Base-by-base conservation (phyloP, 2,329 filamentous ascomycete genomes). In the Xylariaceae sp. region DNA sequence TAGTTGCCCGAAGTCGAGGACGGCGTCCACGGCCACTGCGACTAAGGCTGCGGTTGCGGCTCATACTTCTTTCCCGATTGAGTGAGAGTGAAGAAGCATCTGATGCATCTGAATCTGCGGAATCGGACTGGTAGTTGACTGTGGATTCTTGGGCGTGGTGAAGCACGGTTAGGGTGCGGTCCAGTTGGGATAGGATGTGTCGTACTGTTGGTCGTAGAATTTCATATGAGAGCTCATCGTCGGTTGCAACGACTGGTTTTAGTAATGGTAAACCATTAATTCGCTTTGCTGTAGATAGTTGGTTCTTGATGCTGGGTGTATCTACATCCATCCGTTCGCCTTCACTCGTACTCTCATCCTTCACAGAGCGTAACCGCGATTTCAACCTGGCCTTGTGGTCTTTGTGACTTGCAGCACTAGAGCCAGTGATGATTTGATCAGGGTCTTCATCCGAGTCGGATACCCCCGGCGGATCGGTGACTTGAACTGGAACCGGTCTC, bases 131-230 rank as follows among this genome's bases (percentile, higher is more conserved):
- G 17, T 56, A 56, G 16, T 53, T 46, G 36, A 67, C 52, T 41
- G 76, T 77, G 3, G 80, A 75, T 35, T 78, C 68, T 29, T 84
- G 77, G 1, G 79, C 74, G 47, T 83, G 79, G 60, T 91, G 88
- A 12, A 97, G 72, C 3, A 83, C 79, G 22, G 74, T 71, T 5
- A 95, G 75, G 1, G 92, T 74, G 5, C 71, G 64, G 55, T 96
- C 88, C 2, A 95, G 62, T 27, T 81, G 79, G 2, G 73, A 67
- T 7, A 95, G 71, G 14, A 91, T 76, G 53, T 88, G 83, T n/a
- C 83, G 75, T 10, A 86, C 75, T 0, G 80, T 75, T 0, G 89
- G 88, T 0, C 76, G 75, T 14, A 95, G 69, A 5, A 94, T 70
- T 2, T 66, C 62, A 47, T 76, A 71, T 0, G 88, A 86, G 38